A percentile compares a stretch with the other conserved stretches of the same genome.
phyloP scores from a whole-genome alignment of 2,329 filamentous ascomycete species.

The Fonsecaea erecta region DNA sequence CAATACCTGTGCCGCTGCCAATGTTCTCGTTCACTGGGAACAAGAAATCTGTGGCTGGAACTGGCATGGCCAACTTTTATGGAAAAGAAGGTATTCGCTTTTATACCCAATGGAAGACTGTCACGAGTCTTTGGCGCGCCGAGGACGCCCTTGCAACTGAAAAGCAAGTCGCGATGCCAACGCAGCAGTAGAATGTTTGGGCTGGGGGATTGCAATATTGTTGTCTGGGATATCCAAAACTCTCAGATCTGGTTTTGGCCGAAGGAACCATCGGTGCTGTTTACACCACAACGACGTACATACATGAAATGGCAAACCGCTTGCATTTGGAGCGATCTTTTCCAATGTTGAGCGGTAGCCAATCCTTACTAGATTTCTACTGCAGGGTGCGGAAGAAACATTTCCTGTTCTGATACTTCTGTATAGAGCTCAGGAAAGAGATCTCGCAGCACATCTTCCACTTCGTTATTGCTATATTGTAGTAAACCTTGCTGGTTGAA shows the following conservation, averaged over 20 bases:
- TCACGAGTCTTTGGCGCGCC: slow-evolving; percentile 85
- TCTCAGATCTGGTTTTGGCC: too few species aligned
- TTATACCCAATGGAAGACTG: slow-evolving; percentile 89
- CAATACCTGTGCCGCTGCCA: slow-evolving; percentile 65
- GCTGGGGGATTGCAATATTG: neutral
- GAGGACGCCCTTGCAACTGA: slow-evolving; percentile 84
- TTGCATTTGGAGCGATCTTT: too few species aligned
- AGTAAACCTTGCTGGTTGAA: neutral
- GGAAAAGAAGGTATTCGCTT: neutral
- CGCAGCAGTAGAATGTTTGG: slow-evolving; percentile 64
- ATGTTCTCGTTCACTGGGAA: slow-evolving; percentile 70
- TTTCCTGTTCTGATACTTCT: neutral
- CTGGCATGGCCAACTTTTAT: slow-evolving; percentile 82
- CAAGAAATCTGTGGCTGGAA: slow-evolving; percentile 90
- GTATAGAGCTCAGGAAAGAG: slow-evolving; percentile 22
- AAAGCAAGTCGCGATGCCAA: slow-evolving; percentile 75
- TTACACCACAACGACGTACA: too few species aligned
- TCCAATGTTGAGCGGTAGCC: too few species aligned
- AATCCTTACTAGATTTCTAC: neutral
- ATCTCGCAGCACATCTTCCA: slow-evolving; percentile 16
- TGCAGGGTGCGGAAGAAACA: neutral
- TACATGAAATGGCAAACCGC: too few species aligned
- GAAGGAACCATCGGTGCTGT: too few species aligned
- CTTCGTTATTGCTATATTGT: neutral
- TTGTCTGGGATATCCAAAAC: too few species aligned